These are phyloP conservation scores for Apiospora saccharicola DNA, from an alignment of 2,329 filamentous ascomycete genomes.

Conservation along the genomic window DNA sequence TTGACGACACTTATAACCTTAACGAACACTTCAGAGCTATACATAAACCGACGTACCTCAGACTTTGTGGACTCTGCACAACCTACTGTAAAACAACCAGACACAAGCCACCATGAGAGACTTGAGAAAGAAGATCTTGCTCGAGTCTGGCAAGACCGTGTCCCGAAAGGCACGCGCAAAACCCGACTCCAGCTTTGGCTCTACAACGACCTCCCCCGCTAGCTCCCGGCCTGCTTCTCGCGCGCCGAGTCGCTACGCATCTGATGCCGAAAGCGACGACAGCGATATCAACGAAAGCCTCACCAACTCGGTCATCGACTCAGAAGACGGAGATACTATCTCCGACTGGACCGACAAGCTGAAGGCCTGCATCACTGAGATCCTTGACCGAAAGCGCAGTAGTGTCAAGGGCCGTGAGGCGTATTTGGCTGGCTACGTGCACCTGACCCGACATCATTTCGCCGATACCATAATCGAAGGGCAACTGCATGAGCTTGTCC, in stretches of 20 bases:
- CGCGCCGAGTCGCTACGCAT: slow-evolving; percentile 67
- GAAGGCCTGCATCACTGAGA: slow-evolving; percentile 71
- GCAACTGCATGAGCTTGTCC: slow-evolving; percentile 67
- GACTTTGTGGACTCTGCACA: not conserved
- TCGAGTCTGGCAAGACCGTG: slow-evolving; percentile 74
- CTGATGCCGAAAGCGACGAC: slow-evolving; percentile 63
- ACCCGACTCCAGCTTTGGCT: slow-evolving; percentile 62
- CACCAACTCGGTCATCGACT: slow-evolving; percentile 58
- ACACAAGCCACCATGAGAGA: slow-evolving; percentile 62
- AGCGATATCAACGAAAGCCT: slow-evolving; percentile 63
- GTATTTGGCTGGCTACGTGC: slow-evolving; percentile 66
- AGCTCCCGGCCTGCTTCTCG: slow-evolving; percentile 67
- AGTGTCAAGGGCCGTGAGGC: slow-evolving; percentile 75
- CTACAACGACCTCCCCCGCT: slow-evolving; percentile 63
- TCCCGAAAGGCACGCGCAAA: slow-evolving; percentile 72
- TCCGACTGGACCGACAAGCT: slow-evolving; percentile 69
- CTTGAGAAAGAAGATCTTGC: slow-evolving; percentile 71
- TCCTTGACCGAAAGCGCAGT: slow-evolving; percentile 79
- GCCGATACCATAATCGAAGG: slow-evolving; percentile 67
- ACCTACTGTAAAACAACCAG: slow-evolving; percentile 21
- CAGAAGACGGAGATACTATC: slow-evolving; percentile 69
- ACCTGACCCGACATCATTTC: slow-evolving; percentile 73
- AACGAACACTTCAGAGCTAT: not conserved
- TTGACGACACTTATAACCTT: not conserved
- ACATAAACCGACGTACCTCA: not conserved